Evolutionary conservation across 345 rosid species (phyloP).

Genomic region (Populus davidiana): DNA sequence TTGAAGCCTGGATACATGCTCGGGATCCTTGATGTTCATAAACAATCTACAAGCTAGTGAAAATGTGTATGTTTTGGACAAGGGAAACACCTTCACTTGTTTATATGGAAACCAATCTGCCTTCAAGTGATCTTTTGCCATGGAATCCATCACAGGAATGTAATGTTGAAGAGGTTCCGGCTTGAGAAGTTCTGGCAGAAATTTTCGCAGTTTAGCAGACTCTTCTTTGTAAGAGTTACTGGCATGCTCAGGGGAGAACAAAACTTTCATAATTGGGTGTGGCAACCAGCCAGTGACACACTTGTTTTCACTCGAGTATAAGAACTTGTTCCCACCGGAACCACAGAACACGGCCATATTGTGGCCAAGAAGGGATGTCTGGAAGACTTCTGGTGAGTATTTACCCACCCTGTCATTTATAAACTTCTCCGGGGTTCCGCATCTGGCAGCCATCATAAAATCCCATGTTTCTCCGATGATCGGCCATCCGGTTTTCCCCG

Average conservation of each 20-base stretch:
- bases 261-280: neutral
- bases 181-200: neutral
- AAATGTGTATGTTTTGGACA: conserved; percentile 11
- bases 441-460: neutral
- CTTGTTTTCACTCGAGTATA: conserved; percentile 10
- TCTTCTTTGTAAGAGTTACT: neutral
- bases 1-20: neutral
- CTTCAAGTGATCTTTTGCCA: conserved; percentile 3
- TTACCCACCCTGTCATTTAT: neutral
- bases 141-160: conserved; percentile 20
- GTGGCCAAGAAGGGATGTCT: conserved; percentile 5
- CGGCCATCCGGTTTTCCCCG: conserved; percentile 13
- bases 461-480: conserved; percentile 11
- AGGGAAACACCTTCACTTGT: conserved; percentile 5
- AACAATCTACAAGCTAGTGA: conserved; percentile 12
- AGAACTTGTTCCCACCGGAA: conserved; percentile 11
- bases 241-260: neutral
- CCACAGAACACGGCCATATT: conserved; percentile 15
- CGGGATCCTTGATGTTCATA: conserved; percentile 4
- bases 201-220: neutral
- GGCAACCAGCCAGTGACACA: conserved; percentile 16
- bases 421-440: conserved; percentile 11
- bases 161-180: conserved; percentile 8
- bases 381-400: neutral
- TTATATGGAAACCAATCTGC: neutral